phyloP scores from a whole-genome alignment of 208 protist genomes.

The Leptomonas seymouri region DNA sequence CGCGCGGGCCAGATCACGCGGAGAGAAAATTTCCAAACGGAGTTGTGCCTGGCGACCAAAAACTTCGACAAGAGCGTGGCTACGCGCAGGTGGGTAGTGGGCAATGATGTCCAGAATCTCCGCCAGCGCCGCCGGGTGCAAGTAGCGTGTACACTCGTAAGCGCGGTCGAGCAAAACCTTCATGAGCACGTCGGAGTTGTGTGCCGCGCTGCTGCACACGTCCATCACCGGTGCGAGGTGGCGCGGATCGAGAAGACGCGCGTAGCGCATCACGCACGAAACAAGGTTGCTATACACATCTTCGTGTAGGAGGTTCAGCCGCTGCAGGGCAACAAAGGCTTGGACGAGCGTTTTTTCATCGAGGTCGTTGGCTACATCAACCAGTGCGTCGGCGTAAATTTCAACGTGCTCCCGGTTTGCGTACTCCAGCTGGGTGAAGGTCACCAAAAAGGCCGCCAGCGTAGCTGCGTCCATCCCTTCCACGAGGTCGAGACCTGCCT shows the following conservation, averaged over 20 bases:
- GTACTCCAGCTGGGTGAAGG: conserved; percentile 72
- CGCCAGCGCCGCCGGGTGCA: conserved; percentile 65
- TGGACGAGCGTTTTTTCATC: conserved; percentile 71
- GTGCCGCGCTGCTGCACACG: conserved; percentile 70
- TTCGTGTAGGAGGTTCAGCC: conserved; percentile 72
- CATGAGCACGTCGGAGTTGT: conserved; percentile 73
- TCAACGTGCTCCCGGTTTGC: conserved; percentile 76
- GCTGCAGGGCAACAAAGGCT: conserved; percentile 70
- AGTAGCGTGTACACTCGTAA: conserved; percentile 61
- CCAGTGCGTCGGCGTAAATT: conserved; percentile 85
- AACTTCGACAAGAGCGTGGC: conserved; percentile 63
- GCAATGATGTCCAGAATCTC: conserved; percentile 70
- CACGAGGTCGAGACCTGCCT: conserved; percentile 70
- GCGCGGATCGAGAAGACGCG: conserved; percentile 42
- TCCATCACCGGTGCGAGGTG: conserved; percentile 82
- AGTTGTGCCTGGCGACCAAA: conserved; percentile 75
- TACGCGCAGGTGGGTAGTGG: conserved; percentile 72
- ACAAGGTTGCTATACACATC: conserved; percentile 63
- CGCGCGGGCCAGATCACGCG: conserved; percentile 43
- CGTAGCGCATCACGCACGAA: conserved; percentile 46
- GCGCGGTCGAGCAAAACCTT: conserved; percentile 58
- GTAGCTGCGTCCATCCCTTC: conserved; percentile 80
- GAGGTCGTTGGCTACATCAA: conserved; percentile 73
- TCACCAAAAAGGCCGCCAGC: conserved; percentile 69
- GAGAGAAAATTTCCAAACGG: conserved; percentile 76